A percentile compares a stretch with the other conserved stretches of the same genome.
Evolutionary conservation across 768 basidiomycete genomes (phyloP).

Genomic region (Collybia mongolica): DNA sequence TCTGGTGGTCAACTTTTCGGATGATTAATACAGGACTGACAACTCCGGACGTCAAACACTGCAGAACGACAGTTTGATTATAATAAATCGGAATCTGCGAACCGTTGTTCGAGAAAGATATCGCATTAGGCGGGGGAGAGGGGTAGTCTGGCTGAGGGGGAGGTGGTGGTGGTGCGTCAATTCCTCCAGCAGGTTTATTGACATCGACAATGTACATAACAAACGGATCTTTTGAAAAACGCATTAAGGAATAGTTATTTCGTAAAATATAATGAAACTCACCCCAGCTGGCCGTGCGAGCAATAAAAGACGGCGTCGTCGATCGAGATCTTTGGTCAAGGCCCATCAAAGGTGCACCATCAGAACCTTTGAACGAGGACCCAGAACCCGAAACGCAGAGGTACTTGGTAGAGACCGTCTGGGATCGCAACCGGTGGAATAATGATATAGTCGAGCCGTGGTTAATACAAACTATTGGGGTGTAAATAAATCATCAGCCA

Average conservation of each 20-base stretch:
- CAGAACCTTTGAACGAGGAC: slow-evolving; percentile 90
- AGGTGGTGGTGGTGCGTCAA: slow-evolving; percentile 76
- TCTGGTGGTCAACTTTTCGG: slow-evolving; percentile 90
- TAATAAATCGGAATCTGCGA: slow-evolving; percentile 92
- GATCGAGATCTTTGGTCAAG: slow-evolving; percentile 68
- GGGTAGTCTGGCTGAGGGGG: slow-evolving; percentile 89
- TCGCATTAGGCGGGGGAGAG: slow-evolving; percentile 87
- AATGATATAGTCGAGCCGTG: slow-evolving; percentile 95
- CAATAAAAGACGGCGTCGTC: slow-evolving; percentile 85
- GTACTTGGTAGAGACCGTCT: slow-evolving; percentile 95
- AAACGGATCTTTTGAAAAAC: slow-evolving; percentile 70
- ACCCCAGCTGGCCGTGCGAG: slow-evolving; percentile 90
- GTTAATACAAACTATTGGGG: slow-evolving; percentile 77
- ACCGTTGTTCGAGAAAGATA: slow-evolving; percentile 79
- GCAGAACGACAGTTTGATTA: slow-evolving; percentile 94
- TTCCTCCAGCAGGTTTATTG: slow-evolving; percentile 74
- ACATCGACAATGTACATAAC: slow-evolving; percentile 98
- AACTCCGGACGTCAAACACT: slow-evolving; percentile 91
- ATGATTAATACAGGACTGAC: slow-evolving; percentile 93
- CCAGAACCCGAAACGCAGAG: slow-evolving; percentile 94
- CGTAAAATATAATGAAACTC: slow-evolving; percentile 29
- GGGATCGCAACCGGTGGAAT: slow-evolving; percentile 94
- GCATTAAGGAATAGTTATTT: no score
- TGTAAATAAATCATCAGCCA: slow-evolving; percentile 9
- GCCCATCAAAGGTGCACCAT: slow-evolving; percentile 84